phyloP scores from a whole-genome alignment of 1,284 basidiomycete species.

The Pseudozyma thailandica region DNA sequence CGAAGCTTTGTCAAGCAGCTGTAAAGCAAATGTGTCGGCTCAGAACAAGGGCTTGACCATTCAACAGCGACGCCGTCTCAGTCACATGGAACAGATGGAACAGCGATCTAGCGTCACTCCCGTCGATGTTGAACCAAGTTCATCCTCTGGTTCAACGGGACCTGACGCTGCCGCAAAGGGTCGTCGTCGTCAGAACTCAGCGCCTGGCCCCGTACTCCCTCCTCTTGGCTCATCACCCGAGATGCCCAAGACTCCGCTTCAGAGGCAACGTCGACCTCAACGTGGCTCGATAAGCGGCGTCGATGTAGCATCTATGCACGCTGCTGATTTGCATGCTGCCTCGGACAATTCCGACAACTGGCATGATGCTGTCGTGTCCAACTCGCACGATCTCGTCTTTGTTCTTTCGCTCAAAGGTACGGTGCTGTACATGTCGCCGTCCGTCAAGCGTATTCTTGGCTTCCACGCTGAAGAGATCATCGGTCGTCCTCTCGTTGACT shows the following conservation, averaged over 20 bases:
- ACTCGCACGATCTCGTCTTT: slow-evolving; percentile 70
- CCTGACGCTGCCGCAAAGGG: background rate
- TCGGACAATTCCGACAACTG: slow-evolving; percentile 14
- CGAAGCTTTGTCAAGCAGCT: background rate
- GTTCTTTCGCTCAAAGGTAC: slow-evolving; percentile 84
- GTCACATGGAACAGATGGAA: slow-evolving; percentile 16
- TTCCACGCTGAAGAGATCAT: slow-evolving; percentile 77
- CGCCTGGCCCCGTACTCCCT: slow-evolving; percentile 26
- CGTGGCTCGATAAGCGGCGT: slow-evolving; percentile 1
- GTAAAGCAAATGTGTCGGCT: background rate
- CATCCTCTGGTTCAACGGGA: background rate
- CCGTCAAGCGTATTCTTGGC: slow-evolving; percentile 57
- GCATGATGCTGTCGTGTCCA: slow-evolving; percentile 35
- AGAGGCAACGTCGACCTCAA: slow-evolving; percentile 14
- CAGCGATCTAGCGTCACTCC: background rate
- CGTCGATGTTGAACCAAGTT: background rate
- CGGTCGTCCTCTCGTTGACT: slow-evolving; percentile 78
- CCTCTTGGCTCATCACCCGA: slow-evolving; percentile 27
- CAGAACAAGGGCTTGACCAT: slow-evolving; percentile 30
- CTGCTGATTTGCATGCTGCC: slow-evolving; percentile 2
- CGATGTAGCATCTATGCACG: background rate
- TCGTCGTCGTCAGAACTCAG: slow-evolving; percentile 41
- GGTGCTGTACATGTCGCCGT: slow-evolving; percentile 86
- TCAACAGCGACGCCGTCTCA: slow-evolving; percentile 48
- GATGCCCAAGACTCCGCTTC: slow-evolving; percentile 14